These are phyloP conservation scores for Globisporangium perplexum DNA, from an alignment of 352 stramenopile genomes.

Conservation along the genomic window DNA sequence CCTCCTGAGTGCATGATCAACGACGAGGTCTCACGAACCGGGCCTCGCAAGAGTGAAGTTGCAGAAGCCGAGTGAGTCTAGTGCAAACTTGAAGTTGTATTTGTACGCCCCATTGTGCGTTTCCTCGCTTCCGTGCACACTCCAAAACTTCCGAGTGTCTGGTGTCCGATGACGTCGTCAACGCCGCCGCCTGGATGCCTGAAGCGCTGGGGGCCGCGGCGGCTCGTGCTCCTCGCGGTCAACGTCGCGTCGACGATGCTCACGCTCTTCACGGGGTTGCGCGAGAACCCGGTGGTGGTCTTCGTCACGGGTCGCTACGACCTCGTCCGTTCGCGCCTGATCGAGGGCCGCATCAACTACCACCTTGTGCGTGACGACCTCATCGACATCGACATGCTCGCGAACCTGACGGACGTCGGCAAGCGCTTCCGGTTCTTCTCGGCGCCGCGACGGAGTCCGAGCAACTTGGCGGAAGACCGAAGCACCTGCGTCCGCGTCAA, in stretches of 20 bases:
- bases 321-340: conserved; percentile 29
- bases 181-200: too few relatives aligned
- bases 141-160: too few relatives aligned
- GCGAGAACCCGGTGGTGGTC: conserved; percentile 50
- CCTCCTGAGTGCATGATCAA: too few relatives aligned
- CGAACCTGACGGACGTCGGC: conserved; percentile 2
- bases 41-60: too few relatives aligned
- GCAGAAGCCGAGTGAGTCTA: too few relatives aligned
- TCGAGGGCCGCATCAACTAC: conserved; percentile 10
- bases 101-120: too few relatives aligned
- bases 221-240: conserved; percentile 20
- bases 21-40: too few relatives aligned
- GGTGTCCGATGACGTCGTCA: too few relatives aligned
- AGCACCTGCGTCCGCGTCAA: conserved; percentile 39
- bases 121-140: too few relatives aligned
- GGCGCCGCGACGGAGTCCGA: conserved; percentile 22
- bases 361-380: conserved; percentile 3
- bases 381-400: conserved; percentile 1
- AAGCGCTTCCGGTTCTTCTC: conserved; percentile 47
- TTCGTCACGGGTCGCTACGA: conserved; percentile 39
- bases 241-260: conserved; percentile 42
- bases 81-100: too few relatives aligned
- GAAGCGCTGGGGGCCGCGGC: too few relatives aligned
- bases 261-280: conserved; percentile 44
- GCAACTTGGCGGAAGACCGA: conserved; percentile 21